Percentiles rank a stretch among this genome's conserved stretches.
Evolutionary conservation across 768 basidiomycete genomes (phyloP).

Genomic region (Stropharia rugosoannulata): DNA sequence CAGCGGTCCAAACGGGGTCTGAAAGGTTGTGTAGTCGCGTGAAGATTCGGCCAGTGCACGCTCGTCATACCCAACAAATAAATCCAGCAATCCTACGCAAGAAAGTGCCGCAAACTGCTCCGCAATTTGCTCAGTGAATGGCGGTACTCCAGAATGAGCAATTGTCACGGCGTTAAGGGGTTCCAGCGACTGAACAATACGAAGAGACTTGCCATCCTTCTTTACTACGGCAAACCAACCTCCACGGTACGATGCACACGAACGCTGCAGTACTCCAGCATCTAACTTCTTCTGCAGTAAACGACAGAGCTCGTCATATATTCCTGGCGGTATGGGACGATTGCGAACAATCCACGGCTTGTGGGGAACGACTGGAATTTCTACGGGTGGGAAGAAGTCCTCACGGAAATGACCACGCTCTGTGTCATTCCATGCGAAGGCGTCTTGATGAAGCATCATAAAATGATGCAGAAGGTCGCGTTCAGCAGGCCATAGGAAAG

Average conservation of each 20-base stretch:
- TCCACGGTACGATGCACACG: conserved; percentile 36
- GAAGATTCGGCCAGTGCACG: conserved; percentile 18
- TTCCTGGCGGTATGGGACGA: conserved; percentile 32
- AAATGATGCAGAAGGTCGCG: conserved; percentile 31
- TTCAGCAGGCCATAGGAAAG: conserved; percentile 26
- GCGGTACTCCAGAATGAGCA: conserved; percentile 28
- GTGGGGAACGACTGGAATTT: conserved; percentile 34
- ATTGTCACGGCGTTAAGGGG: conserved; percentile 36
- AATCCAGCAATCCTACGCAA: conserved; percentile 27
- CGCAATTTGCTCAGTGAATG: conserved; percentile 26
- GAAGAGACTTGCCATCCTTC: conserved; percentile 32
- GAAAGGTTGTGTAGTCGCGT: conserved; percentile 38
- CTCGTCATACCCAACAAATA: conserved; percentile 36
- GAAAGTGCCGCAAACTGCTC: conserved; percentile 29
- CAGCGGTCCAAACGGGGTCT: conserved; percentile 29
- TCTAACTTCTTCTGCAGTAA: conserved; percentile 34
- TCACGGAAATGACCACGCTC: conserved; percentile 32
- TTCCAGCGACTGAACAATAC: conserved; percentile 34
- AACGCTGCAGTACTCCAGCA: conserved; percentile 38
- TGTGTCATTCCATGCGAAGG: conserved; percentile 23
- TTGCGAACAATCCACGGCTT: conserved; percentile 23
- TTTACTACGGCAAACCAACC: conserved; percentile 35
- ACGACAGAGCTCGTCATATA: conserved; percentile 27
- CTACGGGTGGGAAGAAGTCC: conserved; percentile 31
- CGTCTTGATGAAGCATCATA: conserved; percentile 23